phyloP scores from a whole-genome alignment of 352 stramenopile genomes.

The Salisapilia sapeloensis region DNA sequence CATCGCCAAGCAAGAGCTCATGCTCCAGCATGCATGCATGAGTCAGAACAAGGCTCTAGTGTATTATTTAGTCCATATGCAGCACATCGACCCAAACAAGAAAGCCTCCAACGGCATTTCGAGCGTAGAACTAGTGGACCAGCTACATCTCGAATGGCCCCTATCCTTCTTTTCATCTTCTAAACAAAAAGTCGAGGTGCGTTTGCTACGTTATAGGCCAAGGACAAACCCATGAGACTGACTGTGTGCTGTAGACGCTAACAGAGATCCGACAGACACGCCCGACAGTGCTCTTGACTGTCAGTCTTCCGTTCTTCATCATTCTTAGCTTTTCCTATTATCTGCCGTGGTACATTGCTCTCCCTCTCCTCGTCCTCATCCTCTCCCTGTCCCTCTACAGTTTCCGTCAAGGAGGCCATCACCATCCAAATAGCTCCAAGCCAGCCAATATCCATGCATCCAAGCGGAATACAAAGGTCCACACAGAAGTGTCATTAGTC shows the following conservation, averaged over 20 bases:
- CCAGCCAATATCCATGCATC: slow-evolving; percentile 16
- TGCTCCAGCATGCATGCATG: background rate
- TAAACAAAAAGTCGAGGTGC: too few relatives aligned
- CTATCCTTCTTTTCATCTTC: too few relatives aligned
- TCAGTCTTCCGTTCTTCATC: slow-evolving; percentile 19
- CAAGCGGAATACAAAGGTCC: slow-evolving; percentile 18
- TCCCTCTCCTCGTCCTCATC: slow-evolving; percentile 38
- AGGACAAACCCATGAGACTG: too few relatives aligned
- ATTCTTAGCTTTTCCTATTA: slow-evolving; percentile 45
- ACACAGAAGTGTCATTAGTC: slow-evolving; percentile 14
- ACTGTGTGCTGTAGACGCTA: slow-evolving; percentile 19
- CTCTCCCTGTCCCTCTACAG: slow-evolving; percentile 24
- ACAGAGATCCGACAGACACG: slow-evolving; percentile 36
- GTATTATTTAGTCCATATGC: too few relatives aligned
- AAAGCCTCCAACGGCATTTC: too few relatives aligned
- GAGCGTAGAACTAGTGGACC: too few relatives aligned
- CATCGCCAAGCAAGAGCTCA: too few relatives aligned
- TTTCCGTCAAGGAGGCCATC: slow-evolving; percentile 7
- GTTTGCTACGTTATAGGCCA: too few relatives aligned
- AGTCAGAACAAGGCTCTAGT: too few relatives aligned
- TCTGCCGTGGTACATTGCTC: slow-evolving; percentile 46
- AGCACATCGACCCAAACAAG: too few relatives aligned
- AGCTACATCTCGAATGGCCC: too few relatives aligned
- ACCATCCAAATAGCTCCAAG: background rate
- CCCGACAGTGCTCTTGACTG: slow-evolving; percentile 24